Evolutionary conservation across 2,329 filamentous ascomycete species (phyloP).

Genomic region (Cladosporium phlei): DNA sequence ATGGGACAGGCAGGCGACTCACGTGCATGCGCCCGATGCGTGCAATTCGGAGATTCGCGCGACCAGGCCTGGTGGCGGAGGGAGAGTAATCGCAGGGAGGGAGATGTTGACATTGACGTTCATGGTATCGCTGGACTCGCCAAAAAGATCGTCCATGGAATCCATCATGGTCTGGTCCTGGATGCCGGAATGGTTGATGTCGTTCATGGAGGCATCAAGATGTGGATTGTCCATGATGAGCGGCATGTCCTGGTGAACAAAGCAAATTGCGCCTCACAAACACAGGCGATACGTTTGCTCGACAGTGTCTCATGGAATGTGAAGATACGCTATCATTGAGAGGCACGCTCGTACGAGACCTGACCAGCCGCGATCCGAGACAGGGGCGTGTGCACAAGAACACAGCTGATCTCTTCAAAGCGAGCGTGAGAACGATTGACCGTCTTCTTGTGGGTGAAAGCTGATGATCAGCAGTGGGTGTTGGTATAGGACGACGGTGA

Average conservation of each 20-base stretch:
- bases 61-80: slow-evolving; percentile 56
- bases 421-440: no score
- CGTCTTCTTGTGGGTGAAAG: no score
- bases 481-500: no score
- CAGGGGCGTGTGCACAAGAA: no score
- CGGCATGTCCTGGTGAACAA: background rate
- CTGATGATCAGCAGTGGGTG: no score
- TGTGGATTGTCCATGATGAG: slow-evolving; percentile 7
- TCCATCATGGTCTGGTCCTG: slow-evolving; percentile 47
- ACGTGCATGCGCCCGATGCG: slow-evolving; percentile 75
- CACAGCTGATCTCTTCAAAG: no score
- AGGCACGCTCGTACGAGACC: no score
- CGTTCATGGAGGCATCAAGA: slow-evolving; percentile 19
- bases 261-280: background rate
- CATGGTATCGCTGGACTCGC: slow-evolving; percentile 54
- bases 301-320: background rate
- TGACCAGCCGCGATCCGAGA: slow-evolving; percentile 5
- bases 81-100: slow-evolving; percentile 37
- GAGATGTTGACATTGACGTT: slow-evolving; percentile 56
- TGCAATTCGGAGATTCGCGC: slow-evolving; percentile 73
- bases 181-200: slow-evolving; percentile 17
- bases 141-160: slow-evolving; percentile 69
- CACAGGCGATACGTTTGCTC: background rate
- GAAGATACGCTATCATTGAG: no score
- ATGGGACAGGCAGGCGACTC: slow-evolving; percentile 37